phyloP scores from a whole-genome alignment of 2,329 filamentous ascomycete species.

The Xylaria sp. region DNA sequence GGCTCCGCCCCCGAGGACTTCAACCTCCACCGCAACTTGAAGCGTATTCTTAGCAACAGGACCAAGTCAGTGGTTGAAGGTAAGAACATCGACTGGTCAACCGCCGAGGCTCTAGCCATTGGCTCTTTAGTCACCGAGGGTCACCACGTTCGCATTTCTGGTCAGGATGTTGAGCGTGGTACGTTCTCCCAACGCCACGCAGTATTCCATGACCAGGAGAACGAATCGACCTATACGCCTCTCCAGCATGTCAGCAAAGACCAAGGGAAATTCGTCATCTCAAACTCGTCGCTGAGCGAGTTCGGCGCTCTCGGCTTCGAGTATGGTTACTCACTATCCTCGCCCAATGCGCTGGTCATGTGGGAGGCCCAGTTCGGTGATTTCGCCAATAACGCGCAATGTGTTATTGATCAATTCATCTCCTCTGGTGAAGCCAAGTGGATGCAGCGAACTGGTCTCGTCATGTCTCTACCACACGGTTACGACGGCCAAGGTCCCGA shows the following conservation, averaged over 20 bases:
- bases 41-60: conserved; percentile 89
- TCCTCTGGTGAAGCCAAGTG: conserved; percentile 98
- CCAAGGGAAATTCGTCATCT: conserved; percentile 95
- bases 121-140: conserved; percentile 90
- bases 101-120: conserved; percentile 93
- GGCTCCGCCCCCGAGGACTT: conserved; percentile 83
- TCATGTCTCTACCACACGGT: conserved; percentile 95
- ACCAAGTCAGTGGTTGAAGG: conserved; percentile 93
- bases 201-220: conserved; percentile 97
- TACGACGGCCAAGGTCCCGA: conserved; percentile 98
- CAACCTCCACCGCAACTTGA: conserved; percentile 90
- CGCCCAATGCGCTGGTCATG: conserved; percentile 96
- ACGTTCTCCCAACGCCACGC: conserved; percentile 98
- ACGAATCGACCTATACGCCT: conserved; percentile 89
- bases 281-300: conserved; percentile 85
- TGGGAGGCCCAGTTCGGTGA: conserved; percentile 99
- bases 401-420: conserved; percentile 98
- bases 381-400: conserved; percentile 99
- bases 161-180: conserved; percentile 98
- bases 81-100: conserved; percentile 96
- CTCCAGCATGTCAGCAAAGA: conserved; percentile 87
- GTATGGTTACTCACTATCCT: conserved; percentile 97
- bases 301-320: conserved; percentile 87
- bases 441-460: conserved; percentile 96
- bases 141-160: conserved; percentile 95